Evolutionary conservation across 768 basidiomycete genomes (phyloP).

Genomic region (Brasilioporus rufonigricans): DNA sequence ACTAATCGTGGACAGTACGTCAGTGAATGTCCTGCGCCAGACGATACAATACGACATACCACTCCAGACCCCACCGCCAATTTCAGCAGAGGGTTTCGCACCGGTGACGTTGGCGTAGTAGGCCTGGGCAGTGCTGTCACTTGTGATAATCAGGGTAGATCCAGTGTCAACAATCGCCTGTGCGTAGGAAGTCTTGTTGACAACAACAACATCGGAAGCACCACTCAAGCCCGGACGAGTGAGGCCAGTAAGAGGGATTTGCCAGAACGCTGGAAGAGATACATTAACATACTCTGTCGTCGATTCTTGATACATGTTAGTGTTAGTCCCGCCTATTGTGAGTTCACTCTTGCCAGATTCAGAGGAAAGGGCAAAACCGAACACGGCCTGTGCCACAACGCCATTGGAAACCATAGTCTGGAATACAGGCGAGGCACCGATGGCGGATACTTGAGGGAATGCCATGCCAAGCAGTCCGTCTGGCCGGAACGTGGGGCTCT

Average conservation of each 20-base stretch:
- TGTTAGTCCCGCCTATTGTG: conserved; percentile 54
- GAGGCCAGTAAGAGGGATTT: conserved; percentile 33
- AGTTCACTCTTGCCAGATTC: conserved; percentile 46
- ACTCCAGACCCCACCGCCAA: conserved; percentile 37
- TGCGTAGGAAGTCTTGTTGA: conserved; percentile 19
- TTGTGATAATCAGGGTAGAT: conserved; percentile 29
- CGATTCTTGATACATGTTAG: conserved; percentile 41
- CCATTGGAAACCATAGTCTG: conserved; percentile 43
- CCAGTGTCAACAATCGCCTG: conserved; percentile 37
- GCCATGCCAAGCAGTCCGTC: conserved; percentile 47
- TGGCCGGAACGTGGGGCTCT: conserved; percentile 22
- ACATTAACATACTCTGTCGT: conserved; percentile 38
- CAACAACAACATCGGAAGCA: conserved; percentile 23
- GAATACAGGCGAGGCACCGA: conserved; percentile 38
- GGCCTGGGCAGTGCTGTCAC: conserved; percentile 21
- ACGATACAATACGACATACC: conserved; percentile 14
- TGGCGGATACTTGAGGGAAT: conserved; percentile 38
- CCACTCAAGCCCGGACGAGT: conserved; percentile 20
- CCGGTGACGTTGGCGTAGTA: conserved; percentile 34
- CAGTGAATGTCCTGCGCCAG: background rate
- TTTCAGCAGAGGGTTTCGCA: conserved; percentile 19
- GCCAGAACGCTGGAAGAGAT: conserved; percentile 36
- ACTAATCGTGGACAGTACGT: conserved; percentile 15
- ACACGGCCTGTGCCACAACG: conserved; percentile 35
- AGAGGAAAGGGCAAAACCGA: conserved; percentile 48